Evolutionary conservation across 2,329 filamentous ascomycete genomes (phyloP), one percentile per base, ranked within the genome.

Genomic region (Periconia sp.): DNA sequence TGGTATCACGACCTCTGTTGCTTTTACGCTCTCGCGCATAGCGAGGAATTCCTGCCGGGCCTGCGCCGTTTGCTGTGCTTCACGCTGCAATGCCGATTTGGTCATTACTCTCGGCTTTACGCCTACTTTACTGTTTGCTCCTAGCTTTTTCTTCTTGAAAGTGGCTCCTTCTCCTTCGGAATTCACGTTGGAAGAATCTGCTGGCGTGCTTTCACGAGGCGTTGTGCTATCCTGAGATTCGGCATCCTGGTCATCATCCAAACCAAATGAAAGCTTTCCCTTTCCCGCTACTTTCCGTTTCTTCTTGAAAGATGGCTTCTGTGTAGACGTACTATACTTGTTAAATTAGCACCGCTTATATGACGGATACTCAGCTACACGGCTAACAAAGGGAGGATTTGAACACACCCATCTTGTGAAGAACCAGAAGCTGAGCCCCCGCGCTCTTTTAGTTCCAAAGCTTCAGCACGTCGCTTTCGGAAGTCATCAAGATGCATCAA

Each of bases 401-500:
- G 33, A 37, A 74, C 81, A 80, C 79, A 89, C 85, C 84, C 81
- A 72, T 86, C 84, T 43, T 77, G 74, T 40, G 82, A 81, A 40
- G 82, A 85, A 41, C 74, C 78, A 31, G 78, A 76, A 50, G 82
- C 79, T 49, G 81, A 82, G 13, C 85, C 87, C 66, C 94, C 91
- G 66, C 89, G 85, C 69, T 94, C 91, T 69, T 94, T 93, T 70
- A 91, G 87, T 73, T 97, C 93, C 45, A 96, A 80, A n/a, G 92
- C 91, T 75, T 97, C 91, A 63, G 92, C 92, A 74, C 93, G 91
- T 55, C 94, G 87, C 78, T 99, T 97, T 74, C 93, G 91, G 74
- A 96, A 97, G 71, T 97, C 94, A 60, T 90, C 91, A 42, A 97
- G 86, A 53, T 90, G 85, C 49, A 97, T 93, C 2, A 99, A 86